Percentiles rank a stretch among this genome's conserved stretches.
These are phyloP conservation scores for Tremella yokohamensis DNA, from an alignment of 768 basidiomycete species.

Conservation along the genomic window DNA sequence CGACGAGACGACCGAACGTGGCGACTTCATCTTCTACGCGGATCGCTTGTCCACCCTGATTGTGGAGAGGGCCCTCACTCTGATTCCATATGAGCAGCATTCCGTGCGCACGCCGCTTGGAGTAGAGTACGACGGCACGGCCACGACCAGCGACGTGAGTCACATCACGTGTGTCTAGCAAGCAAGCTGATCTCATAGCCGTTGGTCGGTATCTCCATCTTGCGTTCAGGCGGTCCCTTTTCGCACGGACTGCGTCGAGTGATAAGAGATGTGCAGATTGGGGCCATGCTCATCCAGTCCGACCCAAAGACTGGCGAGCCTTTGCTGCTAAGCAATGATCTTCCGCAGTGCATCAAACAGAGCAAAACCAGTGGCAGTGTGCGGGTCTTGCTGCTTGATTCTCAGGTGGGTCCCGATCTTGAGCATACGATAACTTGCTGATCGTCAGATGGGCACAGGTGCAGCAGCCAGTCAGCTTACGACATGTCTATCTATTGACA, in stretches of 20 bases:
- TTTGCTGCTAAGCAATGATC: slow-evolving; percentile 71
- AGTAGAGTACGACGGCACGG: slow-evolving; percentile 60
- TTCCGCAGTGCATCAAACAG: slow-evolving; percentile 70
- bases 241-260: slow-evolving; percentile 87
- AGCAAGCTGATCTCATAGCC: slow-evolving; percentile 53
- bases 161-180: background rate
- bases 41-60: slow-evolving; percentile 81
- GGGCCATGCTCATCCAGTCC: slow-evolving; percentile 86
- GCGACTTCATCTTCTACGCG: slow-evolving; percentile 89
- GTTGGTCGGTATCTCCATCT: slow-evolving; percentile 82
- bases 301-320: slow-evolving; percentile 82
- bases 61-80: slow-evolving; percentile 76
- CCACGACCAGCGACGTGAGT: slow-evolving; percentile 61
- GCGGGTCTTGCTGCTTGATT: slow-evolving; percentile 84
- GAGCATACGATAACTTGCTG: background rate
- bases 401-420: slow-evolving; percentile 59
- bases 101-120: slow-evolving; percentile 67
- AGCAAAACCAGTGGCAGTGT: slow-evolving; percentile 64
- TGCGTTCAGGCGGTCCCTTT: slow-evolving; percentile 87
- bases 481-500: background rate
- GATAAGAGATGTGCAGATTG: slow-evolving; percentile 77
- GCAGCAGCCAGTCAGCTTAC: slow-evolving; percentile 57
- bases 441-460: slow-evolving; percentile 76
- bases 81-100: slow-evolving; percentile 65
- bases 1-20: slow-evolving; percentile 64